Evolutionary conservation across 2,329 filamentous ascomycete species (phyloP), one percentile per base, ranked within the genome.

Genomic region (Curvularia hawaiiensis): DNA sequence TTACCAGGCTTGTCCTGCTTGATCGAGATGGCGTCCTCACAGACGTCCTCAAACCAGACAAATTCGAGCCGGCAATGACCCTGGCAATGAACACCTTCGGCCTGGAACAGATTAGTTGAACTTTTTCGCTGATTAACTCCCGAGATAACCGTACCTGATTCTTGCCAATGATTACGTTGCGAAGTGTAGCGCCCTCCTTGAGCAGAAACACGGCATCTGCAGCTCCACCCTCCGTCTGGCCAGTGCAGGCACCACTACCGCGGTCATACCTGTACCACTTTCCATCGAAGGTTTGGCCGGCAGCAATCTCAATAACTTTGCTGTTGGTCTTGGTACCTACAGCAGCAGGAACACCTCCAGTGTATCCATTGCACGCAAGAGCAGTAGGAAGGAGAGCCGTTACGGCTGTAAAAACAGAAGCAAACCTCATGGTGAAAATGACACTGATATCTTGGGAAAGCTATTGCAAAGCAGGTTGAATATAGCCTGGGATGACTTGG

Each of bases 1-100:
- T 66, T 54, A 35, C 73, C 72, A 5, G 67, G 55, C 31, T 58
- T 60, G 51, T 66, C 70, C n/a, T 69, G 64, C 55, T 75, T 73
- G 46, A 74, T 67, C 24, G 70, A 67, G 38, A 75, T 66, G 18
- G 73, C 72, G 31, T 75, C 73, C 64, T 79, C 72, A 65, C 75
- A 79, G 28, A 79, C 75, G 31, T 74, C 73, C 51, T 72, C 66
- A 63, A 72, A 80, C 77, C 78, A 51, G 40, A 59, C 56, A n/a
- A 51, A 59, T 48, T 77, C 77, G 30, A 82, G 71, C 26, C 75
- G 80, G 70, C 82, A 83, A 43, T 77, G 74, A 1, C 67, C 67
- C 57, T 78, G 69, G 73, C 82, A 84, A 74, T 84, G 81, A 33
- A 84, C 79, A 59, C 81, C 82, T 68, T 84, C 82, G 28, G 78